These are phyloP conservation scores for Ceratobasidium sp. DNA, from an alignment of 1,284 basidiomycete species.

Conservation along the genomic window DNA sequence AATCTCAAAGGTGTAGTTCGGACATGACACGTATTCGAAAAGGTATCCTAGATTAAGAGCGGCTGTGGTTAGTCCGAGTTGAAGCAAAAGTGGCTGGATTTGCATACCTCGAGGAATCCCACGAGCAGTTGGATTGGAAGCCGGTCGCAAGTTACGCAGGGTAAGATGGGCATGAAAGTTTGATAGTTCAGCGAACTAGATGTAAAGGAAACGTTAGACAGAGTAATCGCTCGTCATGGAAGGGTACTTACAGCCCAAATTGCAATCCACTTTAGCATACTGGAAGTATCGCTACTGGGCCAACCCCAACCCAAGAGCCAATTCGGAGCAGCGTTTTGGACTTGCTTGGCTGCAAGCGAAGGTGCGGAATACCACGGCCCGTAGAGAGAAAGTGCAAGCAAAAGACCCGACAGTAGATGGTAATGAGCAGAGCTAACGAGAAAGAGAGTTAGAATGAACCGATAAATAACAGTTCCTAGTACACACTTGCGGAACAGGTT, in stretches of 20 bases:
- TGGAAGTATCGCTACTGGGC: slow-evolving; percentile 19
- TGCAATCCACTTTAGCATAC: slow-evolving; percentile 57
- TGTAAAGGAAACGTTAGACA: not conserved
- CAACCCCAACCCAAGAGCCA: slow-evolving; percentile 39
- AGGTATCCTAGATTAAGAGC: slow-evolving; percentile 70
- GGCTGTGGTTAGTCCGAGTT: slow-evolving; percentile 52
- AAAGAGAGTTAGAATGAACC: slow-evolving; percentile 3
- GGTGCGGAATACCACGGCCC: slow-evolving; percentile 73
- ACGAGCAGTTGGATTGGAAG: slow-evolving; percentile 79
- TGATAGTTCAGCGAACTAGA: slow-evolving; percentile 86
- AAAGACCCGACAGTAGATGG: slow-evolving; percentile 78
- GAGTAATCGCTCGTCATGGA: too few species aligned
- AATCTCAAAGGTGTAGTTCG: slow-evolving; percentile 96
- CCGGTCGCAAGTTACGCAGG: slow-evolving; percentile 84
- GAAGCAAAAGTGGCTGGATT: not conserved
- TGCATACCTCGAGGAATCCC: slow-evolving; percentile 77
- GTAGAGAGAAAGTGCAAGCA: slow-evolving; percentile 85
- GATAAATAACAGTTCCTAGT: not conserved
- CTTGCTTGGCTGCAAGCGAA: slow-evolving; percentile 72
- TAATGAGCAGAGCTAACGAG: slow-evolving; percentile 85
- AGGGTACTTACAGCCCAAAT: slow-evolving; percentile 78
- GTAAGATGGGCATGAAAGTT: slow-evolving; percentile 89
- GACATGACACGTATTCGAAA: slow-evolving; percentile 87
- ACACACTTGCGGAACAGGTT: slow-evolving; percentile 93
- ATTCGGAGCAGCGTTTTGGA: slow-evolving; percentile 18